These are phyloP conservation scores for Penicillium crustosum DNA, from an alignment of 2,329 filamentous ascomycete species.

Conservation along the genomic window DNA sequence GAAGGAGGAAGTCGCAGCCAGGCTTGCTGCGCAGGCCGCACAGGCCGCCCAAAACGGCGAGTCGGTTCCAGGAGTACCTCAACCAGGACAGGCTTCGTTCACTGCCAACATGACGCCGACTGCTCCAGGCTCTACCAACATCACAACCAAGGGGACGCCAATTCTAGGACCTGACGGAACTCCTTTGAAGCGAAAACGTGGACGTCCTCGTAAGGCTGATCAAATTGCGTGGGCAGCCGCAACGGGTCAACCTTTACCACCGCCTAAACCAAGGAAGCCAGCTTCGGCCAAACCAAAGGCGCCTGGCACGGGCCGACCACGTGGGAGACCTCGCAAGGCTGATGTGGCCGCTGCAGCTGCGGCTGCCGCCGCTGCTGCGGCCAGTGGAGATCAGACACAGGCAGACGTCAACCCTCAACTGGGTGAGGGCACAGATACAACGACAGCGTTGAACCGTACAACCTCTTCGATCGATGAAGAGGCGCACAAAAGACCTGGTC, in stretches of 20 bases:
- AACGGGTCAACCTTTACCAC: conserved; percentile 22
- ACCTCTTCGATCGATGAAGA: conserved; percentile 16
- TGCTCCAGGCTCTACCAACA: conserved; percentile 8
- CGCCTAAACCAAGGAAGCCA: conserved; percentile 11
- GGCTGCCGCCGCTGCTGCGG: conserved; percentile 27
- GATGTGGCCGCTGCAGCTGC: conserved; percentile 32
- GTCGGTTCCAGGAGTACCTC: conserved; percentile 10
- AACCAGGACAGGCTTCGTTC: conserved; percentile 26
- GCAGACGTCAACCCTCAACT: conserved; percentile 11
- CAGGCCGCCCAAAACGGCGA: conserved; percentile 19
- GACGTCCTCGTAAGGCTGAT: conserved; percentile 34
- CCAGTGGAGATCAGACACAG: conserved; percentile 19
- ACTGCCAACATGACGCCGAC: conserved; percentile 22
- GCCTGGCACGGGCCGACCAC: conserved; percentile 33
- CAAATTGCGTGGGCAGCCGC: conserved; percentile 24
- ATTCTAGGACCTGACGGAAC: conserved; percentile 26
- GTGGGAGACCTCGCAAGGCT: conserved; percentile 36
- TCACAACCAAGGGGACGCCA: conserved; percentile 11
- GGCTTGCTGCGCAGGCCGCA: conserved; percentile 20
- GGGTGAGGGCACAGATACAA: conserved; percentile 8
- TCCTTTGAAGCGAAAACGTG: conserved; percentile 31
- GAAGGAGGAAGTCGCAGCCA: conserved; percentile 28
- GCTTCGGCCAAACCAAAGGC: conserved; percentile 22
- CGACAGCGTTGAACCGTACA: conserved; percentile 12
- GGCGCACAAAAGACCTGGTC: conserved; percentile 18